Evolutionary conservation across 139 green algal genomes (phyloP).

Genomic region (Ulvella scutata): DNA sequence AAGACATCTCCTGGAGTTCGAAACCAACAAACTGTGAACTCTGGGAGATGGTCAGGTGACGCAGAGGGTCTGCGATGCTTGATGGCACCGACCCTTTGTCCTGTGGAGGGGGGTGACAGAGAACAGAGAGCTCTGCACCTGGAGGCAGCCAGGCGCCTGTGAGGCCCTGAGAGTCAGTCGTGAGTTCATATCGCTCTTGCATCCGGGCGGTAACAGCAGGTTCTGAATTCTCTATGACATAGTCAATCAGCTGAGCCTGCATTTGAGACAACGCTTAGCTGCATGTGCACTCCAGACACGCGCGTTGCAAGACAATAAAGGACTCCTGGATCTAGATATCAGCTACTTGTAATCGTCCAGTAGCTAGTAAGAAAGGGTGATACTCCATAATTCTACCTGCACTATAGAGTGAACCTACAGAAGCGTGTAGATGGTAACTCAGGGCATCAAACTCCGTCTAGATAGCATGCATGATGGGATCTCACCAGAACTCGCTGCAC

Average conservation of each 20-base stretch:
- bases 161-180: background rate
- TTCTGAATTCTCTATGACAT: background rate
- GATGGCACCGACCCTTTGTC: background rate
- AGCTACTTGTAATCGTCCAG: too few species aligned
- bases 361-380: too few species aligned
- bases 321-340: too few species aligned
- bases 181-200: background rate
- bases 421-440: too few species aligned
- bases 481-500: background rate
- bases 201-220: background rate
- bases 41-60: background rate
- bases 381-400: too few species aligned
- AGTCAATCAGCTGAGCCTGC: background rate
- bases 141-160: background rate
- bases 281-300: too few species aligned
- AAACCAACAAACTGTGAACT: background rate
- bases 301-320: too few species aligned
- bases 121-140: background rate
- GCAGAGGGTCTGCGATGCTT: background rate
- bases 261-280: too few species aligned
- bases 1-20: background rate
- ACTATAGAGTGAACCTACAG: too few species aligned
- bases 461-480: too few species aligned
- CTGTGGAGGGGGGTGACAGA: background rate
- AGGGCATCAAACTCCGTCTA: too few species aligned